Evolutionary conservation across 2,329 filamentous ascomycete genomes (phyloP).

Genomic region (Aspergillus spinulosporus): DNA sequence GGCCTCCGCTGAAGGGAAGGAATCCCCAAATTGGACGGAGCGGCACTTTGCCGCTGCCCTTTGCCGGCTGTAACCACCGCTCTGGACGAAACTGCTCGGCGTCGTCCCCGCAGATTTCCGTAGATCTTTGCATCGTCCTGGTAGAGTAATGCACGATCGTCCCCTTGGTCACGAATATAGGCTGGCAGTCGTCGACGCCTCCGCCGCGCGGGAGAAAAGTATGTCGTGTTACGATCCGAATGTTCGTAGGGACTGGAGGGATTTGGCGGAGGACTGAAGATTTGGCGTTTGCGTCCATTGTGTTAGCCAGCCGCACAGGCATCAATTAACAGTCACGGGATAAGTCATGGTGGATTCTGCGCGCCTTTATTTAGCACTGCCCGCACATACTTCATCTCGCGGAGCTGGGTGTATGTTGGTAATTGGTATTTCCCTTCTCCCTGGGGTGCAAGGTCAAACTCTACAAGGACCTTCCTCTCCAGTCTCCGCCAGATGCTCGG

Average conservation of each 20-base stretch:
- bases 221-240: constrained; percentile 40
- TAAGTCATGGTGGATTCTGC: neutral
- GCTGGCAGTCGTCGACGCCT: constrained; percentile 59
- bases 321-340: no score
- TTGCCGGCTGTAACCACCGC: constrained; percentile 52
- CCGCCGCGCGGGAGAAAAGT: constrained; percentile 55
- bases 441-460: neutral
- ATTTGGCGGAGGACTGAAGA: constrained; percentile 47
- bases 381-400: constrained; percentile 39
- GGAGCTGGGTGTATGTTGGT: constrained; percentile 18
- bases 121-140: constrained; percentile 70
- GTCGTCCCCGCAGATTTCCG: constrained; percentile 50
- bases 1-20: constrained; percentile 73
- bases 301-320: constrained; percentile 9
- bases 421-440: constrained; percentile 9
- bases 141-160: constrained; percentile 66
- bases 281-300: constrained; percentile 15
- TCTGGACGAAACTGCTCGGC: constrained; percentile 62
- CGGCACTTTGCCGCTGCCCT: constrained; percentile 44
- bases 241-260: constrained; percentile 50
- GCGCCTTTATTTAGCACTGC: constrained; percentile 33
- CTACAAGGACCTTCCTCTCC: neutral
- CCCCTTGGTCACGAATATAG: constrained; percentile 66
- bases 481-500: constrained; percentile 18
- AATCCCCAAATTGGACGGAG: constrained; percentile 66